Evolutionary conservation across 495 filamentous ascomycete genomes (phyloP).

Genomic region (Trichoderma reesei): DNA sequence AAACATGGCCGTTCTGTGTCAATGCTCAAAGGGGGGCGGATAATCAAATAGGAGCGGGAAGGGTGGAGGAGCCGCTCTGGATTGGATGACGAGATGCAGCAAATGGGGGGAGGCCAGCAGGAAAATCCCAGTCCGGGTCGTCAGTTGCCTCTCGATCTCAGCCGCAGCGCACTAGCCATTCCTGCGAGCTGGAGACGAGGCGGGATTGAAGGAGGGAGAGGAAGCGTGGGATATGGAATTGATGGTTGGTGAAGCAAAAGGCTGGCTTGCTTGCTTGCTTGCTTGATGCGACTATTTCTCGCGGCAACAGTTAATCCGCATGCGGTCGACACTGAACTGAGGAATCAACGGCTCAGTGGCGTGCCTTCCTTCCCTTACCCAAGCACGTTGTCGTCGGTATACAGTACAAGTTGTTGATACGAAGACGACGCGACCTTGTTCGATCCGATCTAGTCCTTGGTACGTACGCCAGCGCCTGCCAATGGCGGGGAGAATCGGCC

Average conservation of each 20-base stretch:
- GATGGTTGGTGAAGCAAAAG: no score
- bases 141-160: neutral
- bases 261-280: no score
- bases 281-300: no score
- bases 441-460: no score
- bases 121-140: neutral
- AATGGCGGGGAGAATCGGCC: no score
- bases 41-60: constrained; percentile 8
- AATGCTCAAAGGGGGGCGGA: constrained; percentile 4
- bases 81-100: constrained; percentile 4
- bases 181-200: neutral
- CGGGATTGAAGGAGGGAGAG: neutral
- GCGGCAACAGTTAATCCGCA: constrained; percentile 1
- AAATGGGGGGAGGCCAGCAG: neutral
- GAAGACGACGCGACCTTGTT: no score
- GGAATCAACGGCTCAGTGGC: no score
- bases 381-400: no score
- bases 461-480: no score
- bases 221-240: neutral
- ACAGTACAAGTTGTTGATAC: no score
- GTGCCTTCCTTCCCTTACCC: no score
- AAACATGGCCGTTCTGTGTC: no score
- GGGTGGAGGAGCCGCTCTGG: neutral
- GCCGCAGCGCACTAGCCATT: constrained; percentile 1
- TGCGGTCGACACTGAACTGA: neutral